Base-by-base conservation (phyloP, 2,329 filamentous ascomycete genomes). In the Mycosphaerella arachidis region DNA sequence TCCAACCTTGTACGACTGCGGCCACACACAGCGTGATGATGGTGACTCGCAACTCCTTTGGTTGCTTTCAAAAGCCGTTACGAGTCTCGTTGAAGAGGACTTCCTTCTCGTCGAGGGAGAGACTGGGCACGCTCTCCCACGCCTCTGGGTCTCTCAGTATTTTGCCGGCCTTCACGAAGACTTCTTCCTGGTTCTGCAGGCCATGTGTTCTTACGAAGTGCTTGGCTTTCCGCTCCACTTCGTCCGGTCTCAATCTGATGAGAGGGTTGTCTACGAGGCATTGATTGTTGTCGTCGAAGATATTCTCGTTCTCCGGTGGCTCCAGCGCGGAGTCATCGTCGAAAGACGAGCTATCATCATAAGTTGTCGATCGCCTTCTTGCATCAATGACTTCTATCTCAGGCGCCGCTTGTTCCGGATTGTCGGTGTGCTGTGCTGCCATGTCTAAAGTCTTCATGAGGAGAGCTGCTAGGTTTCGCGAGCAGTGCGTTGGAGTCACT, bases 1-100 rank as follows among this genome's bases (percentile, higher is more conserved):
- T 70, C 72, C 29, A 62, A 12, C 72, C 72, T 61, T 74, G 73
- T 1, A 73, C 71, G 16, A 72, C 66, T 29, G 73, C 73, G 5
- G 69, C 73, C 20, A 73, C 65, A 40, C 67, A 70, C 9, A 73
- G 71, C 2, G 69, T 71, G 18, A 71, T 61, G 40, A 74, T 67
- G 7, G 72, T 71, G 16, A 70, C 66, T 45, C 66, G 63, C 10
- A 74, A 61, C 33, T 67, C 67, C 61, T 70, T 73, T 3, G 71
- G 71, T 46, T 72, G 71, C 27, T 64, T 53, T 67, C 68, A 68
- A 50, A 71, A 70, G 1, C 65, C 63, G 20, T 58, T 53, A 27
- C 13, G 20, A 33, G 24, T 57, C 20, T 58, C 65, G 8, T 61
- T 46, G 18, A 64, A 48, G 6, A 71, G 64, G 3, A 58, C 66